A percentile compares a stretch with the other conserved stretches of the same genome.
These are phyloP conservation scores for Colletotrichum orbiculare DNA, from an alignment of 2,329 filamentous ascomycete species.

Conservation along the genomic window DNA sequence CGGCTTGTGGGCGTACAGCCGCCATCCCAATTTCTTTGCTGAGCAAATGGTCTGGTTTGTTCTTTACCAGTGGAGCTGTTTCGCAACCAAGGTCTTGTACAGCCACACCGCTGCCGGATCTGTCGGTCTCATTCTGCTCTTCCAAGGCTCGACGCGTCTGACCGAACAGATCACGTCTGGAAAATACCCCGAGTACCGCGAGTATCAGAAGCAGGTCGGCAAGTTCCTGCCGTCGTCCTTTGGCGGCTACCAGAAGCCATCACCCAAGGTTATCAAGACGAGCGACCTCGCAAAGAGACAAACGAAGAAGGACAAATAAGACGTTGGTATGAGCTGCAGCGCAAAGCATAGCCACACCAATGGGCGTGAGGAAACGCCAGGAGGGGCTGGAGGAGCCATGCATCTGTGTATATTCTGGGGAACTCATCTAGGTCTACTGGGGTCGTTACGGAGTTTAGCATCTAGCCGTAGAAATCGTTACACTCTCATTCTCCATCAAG, in stretches of 20 bases:
- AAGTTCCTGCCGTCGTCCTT: constrained; percentile 79
- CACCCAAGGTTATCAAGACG: constrained; percentile 60
- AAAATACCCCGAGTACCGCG: constrained; percentile 90
- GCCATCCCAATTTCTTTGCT: constrained; percentile 94
- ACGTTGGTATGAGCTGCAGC: too few species aligned
- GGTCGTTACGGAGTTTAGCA: constrained; percentile 14
- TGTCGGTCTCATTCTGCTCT: constrained; percentile 78
- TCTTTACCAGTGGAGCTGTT: constrained; percentile 89
- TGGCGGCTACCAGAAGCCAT: constrained; percentile 54
- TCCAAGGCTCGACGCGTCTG: constrained; percentile 88
- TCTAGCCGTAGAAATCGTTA: constrained; percentile 15
- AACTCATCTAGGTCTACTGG: constrained; percentile 17
- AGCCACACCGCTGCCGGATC: constrained; percentile 84
- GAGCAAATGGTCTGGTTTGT: constrained; percentile 92
- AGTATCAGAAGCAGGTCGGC: constrained; percentile 85
- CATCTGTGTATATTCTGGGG: constrained; percentile 26
- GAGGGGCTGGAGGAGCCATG: not conserved
- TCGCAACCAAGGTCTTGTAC: constrained; percentile 74
- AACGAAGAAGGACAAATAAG: constrained; percentile 50
- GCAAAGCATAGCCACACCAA: too few species aligned
- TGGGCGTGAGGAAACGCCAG: too few species aligned
- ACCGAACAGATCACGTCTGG: constrained; percentile 83
- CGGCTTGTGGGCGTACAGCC: constrained; percentile 87
- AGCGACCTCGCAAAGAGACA: constrained; percentile 61
- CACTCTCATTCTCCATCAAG: not conserved